Conservation (phyloP, 768 basidiomycete genomes). For the Asterophora lycoperdoides region DNA sequence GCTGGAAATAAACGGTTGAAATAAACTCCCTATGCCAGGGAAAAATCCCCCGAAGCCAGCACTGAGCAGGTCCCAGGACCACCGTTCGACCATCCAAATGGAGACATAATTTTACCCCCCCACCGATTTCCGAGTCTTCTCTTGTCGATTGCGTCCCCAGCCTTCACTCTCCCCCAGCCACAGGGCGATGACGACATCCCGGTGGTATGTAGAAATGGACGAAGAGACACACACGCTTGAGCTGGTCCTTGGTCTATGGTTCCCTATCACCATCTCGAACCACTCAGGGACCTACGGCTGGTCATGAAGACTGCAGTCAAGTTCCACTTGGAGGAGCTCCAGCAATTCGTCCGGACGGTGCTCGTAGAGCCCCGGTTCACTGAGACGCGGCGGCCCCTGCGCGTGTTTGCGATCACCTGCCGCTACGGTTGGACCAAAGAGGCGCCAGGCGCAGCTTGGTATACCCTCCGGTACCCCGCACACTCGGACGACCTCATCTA, state of each 20-base stretch:
- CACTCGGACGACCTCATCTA: slow-evolving; percentile 34
- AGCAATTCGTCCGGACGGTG: slow-evolving; percentile 26
- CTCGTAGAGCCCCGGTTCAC: slow-evolving; percentile 32
- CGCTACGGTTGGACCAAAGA: slow-evolving; percentile 33
- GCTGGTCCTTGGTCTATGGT: slow-evolving; percentile 43
- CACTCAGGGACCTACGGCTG: slow-evolving; percentile 36
- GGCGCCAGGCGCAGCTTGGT: slow-evolving; percentile 30
- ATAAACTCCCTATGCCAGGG: background rate
- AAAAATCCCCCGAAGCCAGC: slow-evolving; percentile 6
- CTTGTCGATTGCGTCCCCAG: slow-evolving; percentile 52
- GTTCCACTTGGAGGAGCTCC: slow-evolving; percentile 46
- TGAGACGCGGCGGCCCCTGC: slow-evolving; percentile 33
- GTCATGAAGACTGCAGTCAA: slow-evolving; percentile 45
- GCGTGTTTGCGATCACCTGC: slow-evolving; percentile 42
- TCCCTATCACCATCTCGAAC: slow-evolving; percentile 42
- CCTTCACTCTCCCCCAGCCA: slow-evolving; percentile 51
- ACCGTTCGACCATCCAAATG: slow-evolving; percentile 47
- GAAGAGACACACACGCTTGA: slow-evolving; percentile 41
- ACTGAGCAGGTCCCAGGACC: too few species aligned
- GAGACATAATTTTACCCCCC: slow-evolving; percentile 54
- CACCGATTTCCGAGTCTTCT: slow-evolving; percentile 49
- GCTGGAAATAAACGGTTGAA: too few species aligned
- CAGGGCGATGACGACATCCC: slow-evolving; percentile 32
- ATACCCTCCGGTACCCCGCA: slow-evolving; percentile 30
- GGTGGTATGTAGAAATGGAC: slow-evolving; percentile 43